Base-by-base conservation (phyloP, 2,329 filamentous ascomycete genomes). In the Colletotrichum incanum region DNA sequence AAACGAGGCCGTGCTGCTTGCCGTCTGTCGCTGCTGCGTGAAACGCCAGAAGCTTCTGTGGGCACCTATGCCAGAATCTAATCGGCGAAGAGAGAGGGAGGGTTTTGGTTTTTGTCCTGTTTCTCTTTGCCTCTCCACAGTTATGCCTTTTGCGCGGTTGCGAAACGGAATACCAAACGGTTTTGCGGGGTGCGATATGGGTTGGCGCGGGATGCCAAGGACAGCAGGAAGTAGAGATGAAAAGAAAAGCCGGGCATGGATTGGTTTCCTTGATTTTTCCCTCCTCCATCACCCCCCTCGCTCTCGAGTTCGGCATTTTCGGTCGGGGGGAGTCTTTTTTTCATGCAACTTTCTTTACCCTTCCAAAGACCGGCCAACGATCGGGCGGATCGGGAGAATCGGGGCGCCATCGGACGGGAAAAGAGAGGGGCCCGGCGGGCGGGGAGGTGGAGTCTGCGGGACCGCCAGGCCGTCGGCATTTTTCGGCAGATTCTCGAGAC, bases 371-470 rank as follows among this genome's bases (percentile, higher is more conserved):
- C 5, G 23, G n/a, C 18, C 37, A 54, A 20, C 37, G 16, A 60
- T 60, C 56, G 63, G 28, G 20, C 59, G 45, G 28, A 64, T 59
- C 52, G 60, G 66, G 26, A 39, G 47, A 49, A 55, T 52, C 49
- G 56, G 56, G 65, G 12, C 43, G 20, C 45, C 16, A 54, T 31
- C 50, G 50, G 18, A 54, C 28, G 39, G 58, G 58, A 23, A 28
- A 14, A 18, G 11, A 45, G 34, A 28, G 14, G 18, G 28, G 20
- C 14, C 23, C 56, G 60, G 39, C 50, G 34, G 45, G 18, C 61
- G 67, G 67, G 59, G 28, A 31, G 14, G 65, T 59, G 65, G 56
- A 43, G 41, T n/a, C 34, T 47, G 34, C 67, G 62, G 34, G 20
- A 28, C 52, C 63, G 37, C 12, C 23, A 18, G 18, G 28, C 49